These are phyloP conservation scores for Penicillium expansum DNA, from an alignment of 2,329 filamentous ascomycete species.

Conservation along the genomic window DNA sequence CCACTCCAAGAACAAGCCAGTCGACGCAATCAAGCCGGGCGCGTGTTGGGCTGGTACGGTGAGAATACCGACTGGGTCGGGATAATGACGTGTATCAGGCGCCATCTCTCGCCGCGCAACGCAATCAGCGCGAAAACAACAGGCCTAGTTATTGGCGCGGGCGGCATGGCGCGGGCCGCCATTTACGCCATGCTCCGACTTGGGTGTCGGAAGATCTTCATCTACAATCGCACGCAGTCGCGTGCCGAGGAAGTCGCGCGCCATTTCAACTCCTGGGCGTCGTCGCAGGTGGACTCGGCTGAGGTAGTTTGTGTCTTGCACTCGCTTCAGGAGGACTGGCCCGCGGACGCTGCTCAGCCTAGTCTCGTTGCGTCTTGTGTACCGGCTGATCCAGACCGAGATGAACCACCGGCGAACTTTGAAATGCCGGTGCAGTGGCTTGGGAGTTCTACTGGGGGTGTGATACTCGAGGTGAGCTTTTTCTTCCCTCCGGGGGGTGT, in stretches of 20 bases:
- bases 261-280: constrained; percentile 62
- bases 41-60: constrained; percentile 44
- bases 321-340: constrained; percentile 63
- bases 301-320: constrained; percentile 54
- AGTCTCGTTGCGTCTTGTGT: constrained; percentile 77
- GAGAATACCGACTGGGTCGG: constrained; percentile 48
- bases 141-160: constrained; percentile 57
- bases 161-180: constrained; percentile 74
- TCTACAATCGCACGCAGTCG: constrained; percentile 68
- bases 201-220: constrained; percentile 71
- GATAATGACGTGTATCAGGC: constrained; percentile 42
- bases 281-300: constrained; percentile 36
- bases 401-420: constrained; percentile 65
- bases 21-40: constrained; percentile 43
- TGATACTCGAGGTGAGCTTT: constrained; percentile 63
- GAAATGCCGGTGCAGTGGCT: constrained; percentile 69
- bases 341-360: constrained; percentile 59
- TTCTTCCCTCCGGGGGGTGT: not conserved
- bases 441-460: constrained; percentile 68
- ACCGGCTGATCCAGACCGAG: constrained; percentile 65
- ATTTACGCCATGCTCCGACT: constrained; percentile 76
- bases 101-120: constrained; percentile 49
- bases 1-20: constrained; percentile 41
- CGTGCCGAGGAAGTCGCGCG: constrained; percentile 65
- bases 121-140: constrained; percentile 53